Evolutionary conservation across 331 rosid genomes (phyloP).

Genomic region (Acacia pycnantha): DNA sequence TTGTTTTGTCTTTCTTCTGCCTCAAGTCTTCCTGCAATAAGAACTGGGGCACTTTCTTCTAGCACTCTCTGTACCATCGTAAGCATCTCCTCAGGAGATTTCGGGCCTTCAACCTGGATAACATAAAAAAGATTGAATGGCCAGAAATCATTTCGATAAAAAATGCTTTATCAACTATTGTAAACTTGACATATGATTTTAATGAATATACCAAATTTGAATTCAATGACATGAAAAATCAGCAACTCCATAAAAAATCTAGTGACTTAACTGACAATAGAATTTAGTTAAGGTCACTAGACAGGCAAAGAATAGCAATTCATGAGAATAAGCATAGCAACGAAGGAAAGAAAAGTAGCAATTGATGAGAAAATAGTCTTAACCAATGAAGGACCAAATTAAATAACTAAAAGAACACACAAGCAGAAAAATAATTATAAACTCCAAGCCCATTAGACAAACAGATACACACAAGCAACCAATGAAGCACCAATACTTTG

Average conservation of each 20-base stretch:
- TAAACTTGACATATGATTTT: conserved; percentile 6
- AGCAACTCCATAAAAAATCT: neutral
- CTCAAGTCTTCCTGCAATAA: conserved; percentile 76
- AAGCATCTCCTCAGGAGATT: conserved; percentile 88
- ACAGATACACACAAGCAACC: neutral
- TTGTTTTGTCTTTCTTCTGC: conserved; percentile 91
- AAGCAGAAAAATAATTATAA: neutral
- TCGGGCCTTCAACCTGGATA: conserved; percentile 85
- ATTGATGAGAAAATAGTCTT: neutral
- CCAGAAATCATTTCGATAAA: conserved; percentile 4
- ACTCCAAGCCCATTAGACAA: neutral
- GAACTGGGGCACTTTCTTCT: conserved; percentile 88
- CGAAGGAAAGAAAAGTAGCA: neutral
- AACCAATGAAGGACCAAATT: conserved; percentile 19
- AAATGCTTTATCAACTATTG: conserved; percentile 19
- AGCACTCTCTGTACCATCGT: conserved; percentile 72
- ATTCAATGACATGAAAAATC: neutral
- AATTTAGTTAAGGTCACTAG: conserved; percentile 8
- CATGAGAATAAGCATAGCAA: neutral
- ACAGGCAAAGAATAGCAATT: neutral
- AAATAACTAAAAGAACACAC: neutral
- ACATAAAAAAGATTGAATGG: conserved; percentile 28
- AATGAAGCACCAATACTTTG: neutral
- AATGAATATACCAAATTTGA: conserved; percentile 9
- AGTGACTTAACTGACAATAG: neutral